Evolutionary conservation across 129 eudicot genomes (phyloP).

Genomic region (Glebionis coronaria): DNA sequence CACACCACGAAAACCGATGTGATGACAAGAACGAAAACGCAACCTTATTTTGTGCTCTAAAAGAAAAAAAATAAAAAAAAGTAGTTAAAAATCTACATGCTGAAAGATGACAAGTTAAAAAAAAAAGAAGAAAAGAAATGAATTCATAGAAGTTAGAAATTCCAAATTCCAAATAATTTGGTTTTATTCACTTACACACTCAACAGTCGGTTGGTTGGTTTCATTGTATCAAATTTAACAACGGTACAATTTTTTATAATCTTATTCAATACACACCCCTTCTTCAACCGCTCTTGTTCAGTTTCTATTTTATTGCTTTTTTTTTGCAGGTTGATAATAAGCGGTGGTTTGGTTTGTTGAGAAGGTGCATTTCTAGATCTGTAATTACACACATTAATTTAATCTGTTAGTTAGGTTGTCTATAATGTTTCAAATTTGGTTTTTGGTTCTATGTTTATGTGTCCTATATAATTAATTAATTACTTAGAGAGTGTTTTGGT

Average conservation of each 20-base stretch:
- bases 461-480: background rate
- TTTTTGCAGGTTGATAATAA: slow-evolving; percentile 30
- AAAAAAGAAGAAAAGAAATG: too few species aligned
- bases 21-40: too few species aligned
- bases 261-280: too few species aligned
- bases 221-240: slow-evolving; percentile 16
- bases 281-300: slow-evolving; percentile 18
- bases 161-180: slow-evolving; percentile 21
- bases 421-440: background rate
- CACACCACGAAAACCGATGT: too few species aligned
- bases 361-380: slow-evolving; percentile 53
- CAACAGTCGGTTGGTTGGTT: slow-evolving; percentile 7
- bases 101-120: too few species aligned
- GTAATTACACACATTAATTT: background rate
- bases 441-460: background rate
- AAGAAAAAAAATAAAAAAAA: too few species aligned
- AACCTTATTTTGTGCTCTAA: too few species aligned
- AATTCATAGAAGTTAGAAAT: background rate
- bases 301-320: slow-evolving; percentile 16
- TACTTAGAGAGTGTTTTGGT: too few species aligned
- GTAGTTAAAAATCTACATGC: too few species aligned
- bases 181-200: slow-evolving; percentile 20
- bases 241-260: slow-evolving; percentile 8
- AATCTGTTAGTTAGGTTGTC: background rate
- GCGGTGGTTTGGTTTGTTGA: slow-evolving; percentile 27